Evolutionary conservation across 306 rosid species (phyloP), one percentile per base, ranked within the genome.

Genomic region (Vigna hirtella): DNA sequence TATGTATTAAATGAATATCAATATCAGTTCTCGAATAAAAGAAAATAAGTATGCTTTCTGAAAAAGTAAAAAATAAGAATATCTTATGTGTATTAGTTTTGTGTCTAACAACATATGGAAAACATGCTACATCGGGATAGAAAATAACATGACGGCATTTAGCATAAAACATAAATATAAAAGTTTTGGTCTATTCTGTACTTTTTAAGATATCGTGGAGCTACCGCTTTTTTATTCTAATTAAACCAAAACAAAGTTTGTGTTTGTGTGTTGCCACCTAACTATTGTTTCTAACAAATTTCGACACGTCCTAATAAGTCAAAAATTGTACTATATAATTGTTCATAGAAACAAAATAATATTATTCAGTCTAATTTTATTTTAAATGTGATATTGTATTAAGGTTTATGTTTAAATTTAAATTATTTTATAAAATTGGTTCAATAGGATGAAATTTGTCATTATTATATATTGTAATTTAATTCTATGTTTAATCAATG

Each of bases 61-160:
- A 42, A 42, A 42, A 42, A 9, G 45, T 10, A 9, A 2, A 9
- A 43, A 51, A 51, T 3, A 52, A 52, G 9, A 52, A 17, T 52
- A 52, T 17, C 26, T 52, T 52, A 7, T 1, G 24, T 51, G 18
- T 17, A 52, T 18, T 26, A 26, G 24, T 47, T 47, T 26, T 48
- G 42, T 47, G n/a, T 68, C 12, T 24, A 45, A 45, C 18, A 68
- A 45, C 36, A 65, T 65, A 38, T 40, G 70, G 70, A 17, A 38
- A 50, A 65, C 51, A 18, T 65, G 70, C 5, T 20, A 20, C 18
- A 43, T 40, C 6, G 18, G 32, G 12, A 66, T 20, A 65, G 48
- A 64, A 36, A n/a, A 34, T 36, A 64, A 4, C n/a, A 64, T 16
- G 13, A 32, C n/a, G 36, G 45, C 45, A 62, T 15, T 30, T 1